Conservation (phyloP, 257 asterid genomes). For the Primulina tabacum region DNA sequence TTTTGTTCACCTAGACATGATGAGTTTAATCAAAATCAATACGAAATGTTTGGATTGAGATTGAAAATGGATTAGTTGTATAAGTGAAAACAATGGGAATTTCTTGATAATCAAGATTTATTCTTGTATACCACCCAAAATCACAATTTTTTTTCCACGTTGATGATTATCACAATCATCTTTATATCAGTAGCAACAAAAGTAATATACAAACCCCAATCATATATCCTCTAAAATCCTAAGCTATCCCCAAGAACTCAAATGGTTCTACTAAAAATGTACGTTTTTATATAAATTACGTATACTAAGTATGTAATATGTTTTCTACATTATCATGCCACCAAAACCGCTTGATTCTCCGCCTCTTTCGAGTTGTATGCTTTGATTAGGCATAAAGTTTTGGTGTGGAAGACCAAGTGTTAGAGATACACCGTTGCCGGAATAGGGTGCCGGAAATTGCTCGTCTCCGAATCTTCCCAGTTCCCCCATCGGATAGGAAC, state of each 20-base stretch:
- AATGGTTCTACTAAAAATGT: slow-evolving; percentile 51
- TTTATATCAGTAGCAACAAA: slow-evolving; percentile 44
- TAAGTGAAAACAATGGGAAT: background rate
- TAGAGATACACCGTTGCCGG: slow-evolving; percentile 79
- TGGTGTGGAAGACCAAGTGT: slow-evolving; percentile 91
- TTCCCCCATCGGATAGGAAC: slow-evolving; percentile 70
- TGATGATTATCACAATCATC: slow-evolving; percentile 30
- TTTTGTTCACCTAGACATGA: background rate
- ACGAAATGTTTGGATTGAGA: background rate
- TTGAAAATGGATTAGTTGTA: too few relatives aligned
- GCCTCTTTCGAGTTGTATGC: slow-evolving; percentile 51
- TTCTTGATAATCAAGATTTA: slow-evolving; percentile 13
- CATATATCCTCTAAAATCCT: slow-evolving; percentile 31
- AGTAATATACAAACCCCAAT: slow-evolving; percentile 52
- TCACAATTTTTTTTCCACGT: slow-evolving; percentile 12
- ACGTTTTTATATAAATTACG: slow-evolving; percentile 14
- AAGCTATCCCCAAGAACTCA: background rate
- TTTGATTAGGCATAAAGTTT: slow-evolving; percentile 55
- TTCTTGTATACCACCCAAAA: background rate
- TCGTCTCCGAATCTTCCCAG: slow-evolving; percentile 67
- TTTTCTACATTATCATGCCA: slow-evolving; percentile 50
- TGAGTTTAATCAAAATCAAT: background rate
- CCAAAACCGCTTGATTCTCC: slow-evolving; percentile 49
- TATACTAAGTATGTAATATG: slow-evolving; percentile 28
- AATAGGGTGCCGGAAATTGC: slow-evolving; percentile 65